A percentile compares a stretch with the other conserved stretches of the same genome.
Evolutionary conservation across 768 basidiomycete genomes (phyloP).

Genomic region (Boletus barrowsii): DNA sequence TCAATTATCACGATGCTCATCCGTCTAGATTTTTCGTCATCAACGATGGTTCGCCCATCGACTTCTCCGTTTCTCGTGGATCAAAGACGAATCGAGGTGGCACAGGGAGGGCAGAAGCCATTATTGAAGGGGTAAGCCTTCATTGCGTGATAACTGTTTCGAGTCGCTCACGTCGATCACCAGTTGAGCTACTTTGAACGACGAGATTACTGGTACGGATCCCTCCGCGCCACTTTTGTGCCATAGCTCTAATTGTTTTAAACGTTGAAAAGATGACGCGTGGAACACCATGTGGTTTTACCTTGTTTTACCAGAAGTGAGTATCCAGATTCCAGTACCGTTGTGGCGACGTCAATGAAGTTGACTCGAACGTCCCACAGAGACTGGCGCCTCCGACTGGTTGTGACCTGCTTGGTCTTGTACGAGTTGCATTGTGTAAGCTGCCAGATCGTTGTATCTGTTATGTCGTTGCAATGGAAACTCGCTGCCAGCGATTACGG

Average conservation of each 20-base stretch:
- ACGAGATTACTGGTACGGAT: background rate
- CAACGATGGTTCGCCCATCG: constrained; percentile 7
- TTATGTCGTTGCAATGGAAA: no score
- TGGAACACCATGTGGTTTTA: constrained; percentile 12
- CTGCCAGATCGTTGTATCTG: no score
- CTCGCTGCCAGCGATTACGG: no score
- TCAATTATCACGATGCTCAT: background rate
- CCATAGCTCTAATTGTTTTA: background rate
- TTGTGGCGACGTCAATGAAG: background rate
- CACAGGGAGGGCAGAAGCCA: background rate
- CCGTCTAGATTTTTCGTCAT: constrained; percentile 1
- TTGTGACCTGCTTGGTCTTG: no score
- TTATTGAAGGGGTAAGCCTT: background rate
- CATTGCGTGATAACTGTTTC: background rate
- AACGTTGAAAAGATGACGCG: background rate
- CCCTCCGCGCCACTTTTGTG: background rate
- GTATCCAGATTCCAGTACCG: background rate
- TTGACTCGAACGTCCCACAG: background rate
- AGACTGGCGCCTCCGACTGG: background rate
- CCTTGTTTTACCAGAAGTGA: constrained; percentile 3
- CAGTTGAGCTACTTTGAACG: background rate
- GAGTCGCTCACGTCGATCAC: background rate
- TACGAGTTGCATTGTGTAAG: no score
- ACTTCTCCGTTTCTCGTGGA: constrained; percentile 7
- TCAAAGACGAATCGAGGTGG: no score